These are phyloP conservation scores for Didymella lethalis DNA, from an alignment of 2,329 filamentous ascomycete species.

Conservation along the genomic window DNA sequence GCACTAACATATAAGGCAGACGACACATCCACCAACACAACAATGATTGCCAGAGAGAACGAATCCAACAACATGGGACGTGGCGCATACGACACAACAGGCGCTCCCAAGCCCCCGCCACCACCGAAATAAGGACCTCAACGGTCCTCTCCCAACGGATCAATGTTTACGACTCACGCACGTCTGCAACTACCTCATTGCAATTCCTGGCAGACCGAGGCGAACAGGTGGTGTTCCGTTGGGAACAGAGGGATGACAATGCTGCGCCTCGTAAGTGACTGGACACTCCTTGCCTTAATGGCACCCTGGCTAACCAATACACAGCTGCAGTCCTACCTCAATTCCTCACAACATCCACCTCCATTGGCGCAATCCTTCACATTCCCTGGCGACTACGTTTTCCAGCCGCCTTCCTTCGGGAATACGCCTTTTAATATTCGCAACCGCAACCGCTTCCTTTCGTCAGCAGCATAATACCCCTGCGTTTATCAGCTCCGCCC, in stretches of 20 bases:
- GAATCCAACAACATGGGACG: slow-evolving; percentile 58
- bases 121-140: slow-evolving; percentile 48
- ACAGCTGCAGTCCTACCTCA: slow-evolving; percentile 38
- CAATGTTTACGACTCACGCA: slow-evolving; percentile 13
- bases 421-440: slow-evolving; percentile 50
- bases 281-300: slow-evolving; percentile 38
- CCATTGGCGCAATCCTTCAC: slow-evolving; percentile 21
- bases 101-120: slow-evolving; percentile 56
- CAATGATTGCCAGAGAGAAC: slow-evolving; percentile 54
- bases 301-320: slow-evolving; percentile 41
- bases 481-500: slow-evolving; percentile 33
- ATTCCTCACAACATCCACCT: slow-evolving; percentile 25
- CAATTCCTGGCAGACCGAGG: slow-evolving; percentile 17
- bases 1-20: slow-evolving; percentile 46
- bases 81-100: slow-evolving; percentile 60
- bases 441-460: slow-evolving; percentile 36
- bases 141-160: slow-evolving; percentile 7
- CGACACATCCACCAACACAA: slow-evolving; percentile 33
- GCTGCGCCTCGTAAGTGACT: slow-evolving; percentile 46
- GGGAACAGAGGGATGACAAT: slow-evolving; percentile 45
- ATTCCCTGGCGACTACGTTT: slow-evolving; percentile 19
- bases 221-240: slow-evolving; percentile 35
- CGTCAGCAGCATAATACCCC: slow-evolving; percentile 52
- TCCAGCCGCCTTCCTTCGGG: slow-evolving; percentile 32
- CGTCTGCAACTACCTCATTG: slow-evolving; percentile 6